Conservation (phyloP, 345 rosid species). For the Sisymbrium altissimum region DNA sequence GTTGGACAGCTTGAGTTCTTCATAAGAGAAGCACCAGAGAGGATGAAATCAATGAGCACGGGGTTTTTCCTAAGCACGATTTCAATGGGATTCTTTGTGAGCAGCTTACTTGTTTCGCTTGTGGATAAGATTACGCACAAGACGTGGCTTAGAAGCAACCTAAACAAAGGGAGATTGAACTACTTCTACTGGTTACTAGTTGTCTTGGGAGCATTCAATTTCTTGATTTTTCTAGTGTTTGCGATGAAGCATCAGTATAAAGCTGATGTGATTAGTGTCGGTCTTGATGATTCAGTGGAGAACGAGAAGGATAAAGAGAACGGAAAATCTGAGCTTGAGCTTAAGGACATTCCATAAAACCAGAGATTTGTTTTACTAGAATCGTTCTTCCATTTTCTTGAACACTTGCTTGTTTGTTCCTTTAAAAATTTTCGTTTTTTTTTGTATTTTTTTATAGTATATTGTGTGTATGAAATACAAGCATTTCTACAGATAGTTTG, state of each 20-base stretch:
- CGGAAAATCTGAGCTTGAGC: conserved; percentile 31
- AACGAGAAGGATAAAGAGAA: conserved; percentile 35
- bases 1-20: conserved; percentile 95
- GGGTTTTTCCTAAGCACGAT: conserved; percentile 77
- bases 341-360: conserved; percentile 31
- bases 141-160: conserved; percentile 66
- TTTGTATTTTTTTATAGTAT: background rate
- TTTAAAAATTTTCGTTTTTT: background rate
- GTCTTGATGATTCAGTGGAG: conserved; percentile 21
- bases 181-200: conserved; percentile 82
- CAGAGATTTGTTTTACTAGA: background rate
- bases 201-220: conserved; percentile 61
- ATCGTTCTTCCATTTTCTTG: background rate
- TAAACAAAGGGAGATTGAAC: conserved; percentile 54
- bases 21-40: conserved; percentile 81
- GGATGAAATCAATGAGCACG: conserved; percentile 97
- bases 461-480: conserved; percentile 26
- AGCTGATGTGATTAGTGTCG: conserved; percentile 39
- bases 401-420: conserved; percentile 13
- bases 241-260: conserved; percentile 70
- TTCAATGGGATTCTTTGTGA: conserved; percentile 87
- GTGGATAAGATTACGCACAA: conserved; percentile 56
- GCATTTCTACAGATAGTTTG: conserved; percentile 5
- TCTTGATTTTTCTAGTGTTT: conserved; percentile 49
- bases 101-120: conserved; percentile 70